Percentiles rank a stretch among this genome's conserved stretches.
phyloP scores from a whole-genome alignment of 169 alveolate species.

The Perkinsus chesapeaki region DNA sequence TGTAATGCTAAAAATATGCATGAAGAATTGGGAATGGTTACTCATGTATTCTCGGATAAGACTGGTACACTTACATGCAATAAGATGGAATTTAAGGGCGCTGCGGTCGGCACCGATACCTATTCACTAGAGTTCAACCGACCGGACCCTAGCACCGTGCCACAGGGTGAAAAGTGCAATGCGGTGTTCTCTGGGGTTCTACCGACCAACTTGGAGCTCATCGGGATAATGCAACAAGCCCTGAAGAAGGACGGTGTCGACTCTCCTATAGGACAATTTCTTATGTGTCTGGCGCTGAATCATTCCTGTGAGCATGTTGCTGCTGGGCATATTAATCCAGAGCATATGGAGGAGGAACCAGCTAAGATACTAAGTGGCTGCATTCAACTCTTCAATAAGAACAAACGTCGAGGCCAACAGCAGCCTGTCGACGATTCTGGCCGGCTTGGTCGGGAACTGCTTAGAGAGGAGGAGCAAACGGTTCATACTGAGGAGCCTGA shows the following conservation, averaged over 20 bases:
- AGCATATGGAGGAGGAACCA: not conserved
- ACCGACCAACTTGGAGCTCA: not conserved
- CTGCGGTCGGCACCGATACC: not conserved
- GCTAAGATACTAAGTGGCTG: not conserved
- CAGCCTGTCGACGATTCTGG: not conserved
- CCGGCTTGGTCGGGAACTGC: not conserved
- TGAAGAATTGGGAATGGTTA: constrained; percentile 7
- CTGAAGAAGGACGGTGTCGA: not conserved
- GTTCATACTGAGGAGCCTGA: not conserved
- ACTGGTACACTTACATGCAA: constrained; percentile 40
- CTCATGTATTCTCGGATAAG: constrained; percentile 27
- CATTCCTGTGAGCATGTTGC: not conserved
- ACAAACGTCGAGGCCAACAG: not conserved
- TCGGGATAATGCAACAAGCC: not conserved
- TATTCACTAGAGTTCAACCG: not conserved
- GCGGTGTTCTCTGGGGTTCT: not conserved
- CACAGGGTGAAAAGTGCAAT: not conserved
- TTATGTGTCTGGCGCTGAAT: not conserved
- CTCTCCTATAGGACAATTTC: not conserved
- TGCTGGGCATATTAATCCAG: not conserved
- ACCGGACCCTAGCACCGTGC: not conserved
- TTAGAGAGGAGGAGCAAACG: not conserved
- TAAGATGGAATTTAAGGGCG: constrained; percentile 22
- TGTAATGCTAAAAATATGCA: not conserved
- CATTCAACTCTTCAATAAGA: not conserved